These are phyloP conservation scores for Penium margaritaceum DNA, from an alignment of 139 green algal genomes.

Conservation along the genomic window DNA sequence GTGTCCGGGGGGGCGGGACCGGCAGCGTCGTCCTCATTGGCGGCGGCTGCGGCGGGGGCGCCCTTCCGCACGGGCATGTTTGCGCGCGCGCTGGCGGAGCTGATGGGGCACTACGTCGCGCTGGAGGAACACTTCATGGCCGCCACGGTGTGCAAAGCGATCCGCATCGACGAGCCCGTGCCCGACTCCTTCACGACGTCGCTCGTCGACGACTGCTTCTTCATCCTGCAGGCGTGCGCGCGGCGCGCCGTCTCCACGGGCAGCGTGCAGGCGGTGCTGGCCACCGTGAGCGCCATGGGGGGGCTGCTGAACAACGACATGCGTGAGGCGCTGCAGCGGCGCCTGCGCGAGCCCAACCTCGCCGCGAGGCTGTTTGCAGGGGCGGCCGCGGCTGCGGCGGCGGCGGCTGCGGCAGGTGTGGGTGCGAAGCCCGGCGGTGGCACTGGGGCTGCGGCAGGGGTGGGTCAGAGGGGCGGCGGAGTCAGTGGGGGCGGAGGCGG, in stretches of 20 bases:
- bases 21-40: too few species aligned
- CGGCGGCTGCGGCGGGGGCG: too few species aligned
- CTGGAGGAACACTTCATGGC: constrained; percentile 91
- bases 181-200: constrained; percentile 61
- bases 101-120: constrained; percentile 74
- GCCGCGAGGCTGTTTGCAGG: constrained; percentile 38
- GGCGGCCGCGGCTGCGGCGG: constrained; percentile 17
- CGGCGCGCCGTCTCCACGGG: constrained; percentile 62
- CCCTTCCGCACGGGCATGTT: too few species aligned
- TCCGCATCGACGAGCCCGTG: constrained; percentile 71
- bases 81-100: constrained; percentile 53
- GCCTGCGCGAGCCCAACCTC: constrained; percentile 45
- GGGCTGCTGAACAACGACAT: constrained; percentile 58
- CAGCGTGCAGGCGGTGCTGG: constrained; percentile 40
- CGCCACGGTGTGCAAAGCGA: constrained; percentile 75
- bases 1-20: not conserved
- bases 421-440: too few species aligned
- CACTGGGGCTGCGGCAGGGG: constrained; percentile 20
- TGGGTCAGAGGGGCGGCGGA: constrained; percentile 13
- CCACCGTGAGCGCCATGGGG: constrained; percentile 50
- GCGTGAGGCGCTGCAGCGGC: constrained; percentile 49
- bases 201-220: constrained; percentile 93
- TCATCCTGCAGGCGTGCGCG: constrained; percentile 77
- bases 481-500: constrained; percentile 1
- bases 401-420: too few species aligned